These are phyloP conservation scores for Trichoderma citrinoviride DNA, from an alignment of 2,329 filamentous ascomycete species.

Conservation along the genomic window DNA sequence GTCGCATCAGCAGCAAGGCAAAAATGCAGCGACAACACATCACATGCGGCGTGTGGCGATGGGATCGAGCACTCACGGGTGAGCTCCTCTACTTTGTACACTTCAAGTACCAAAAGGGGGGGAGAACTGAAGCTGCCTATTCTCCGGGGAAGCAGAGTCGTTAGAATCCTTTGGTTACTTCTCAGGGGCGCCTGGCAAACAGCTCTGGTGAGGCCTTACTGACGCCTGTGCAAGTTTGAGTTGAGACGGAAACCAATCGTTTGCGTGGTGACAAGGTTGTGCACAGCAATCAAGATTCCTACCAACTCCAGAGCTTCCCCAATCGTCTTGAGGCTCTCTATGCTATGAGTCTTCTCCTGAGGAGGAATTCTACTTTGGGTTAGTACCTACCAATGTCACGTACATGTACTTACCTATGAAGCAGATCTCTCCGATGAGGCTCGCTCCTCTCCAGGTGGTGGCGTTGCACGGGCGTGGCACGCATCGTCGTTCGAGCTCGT, in stretches of 20 bases:
- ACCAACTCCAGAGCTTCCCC: not conserved
- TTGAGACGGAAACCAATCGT: constrained; percentile 12
- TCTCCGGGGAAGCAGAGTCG: not conserved
- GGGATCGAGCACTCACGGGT: not conserved
- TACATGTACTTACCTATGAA: too few species aligned
- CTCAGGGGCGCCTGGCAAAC: not conserved
- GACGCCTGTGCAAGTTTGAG: not conserved
- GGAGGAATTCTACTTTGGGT: not conserved
- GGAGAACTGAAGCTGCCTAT: not conserved
- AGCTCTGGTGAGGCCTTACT: constrained; percentile 5
- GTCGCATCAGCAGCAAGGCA: not conserved
- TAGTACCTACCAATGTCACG: not conserved
- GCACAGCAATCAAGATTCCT: not conserved
- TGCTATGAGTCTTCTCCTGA: not conserved
- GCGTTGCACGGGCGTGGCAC: not conserved
- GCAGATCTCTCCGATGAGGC: not conserved
- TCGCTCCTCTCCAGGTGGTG: not conserved
- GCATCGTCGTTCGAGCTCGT: not conserved
- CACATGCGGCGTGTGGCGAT: not conserved
- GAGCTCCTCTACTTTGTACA: too few species aligned
- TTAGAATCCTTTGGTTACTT: not conserved
- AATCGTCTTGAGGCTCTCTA: not conserved
- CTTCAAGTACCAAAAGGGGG: not conserved
- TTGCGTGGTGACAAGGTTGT: constrained; percentile 16
- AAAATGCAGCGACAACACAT: not conserved